phyloP scores from a whole-genome alignment of 1,284 basidiomycete species.

The Mycena sp. region DNA sequence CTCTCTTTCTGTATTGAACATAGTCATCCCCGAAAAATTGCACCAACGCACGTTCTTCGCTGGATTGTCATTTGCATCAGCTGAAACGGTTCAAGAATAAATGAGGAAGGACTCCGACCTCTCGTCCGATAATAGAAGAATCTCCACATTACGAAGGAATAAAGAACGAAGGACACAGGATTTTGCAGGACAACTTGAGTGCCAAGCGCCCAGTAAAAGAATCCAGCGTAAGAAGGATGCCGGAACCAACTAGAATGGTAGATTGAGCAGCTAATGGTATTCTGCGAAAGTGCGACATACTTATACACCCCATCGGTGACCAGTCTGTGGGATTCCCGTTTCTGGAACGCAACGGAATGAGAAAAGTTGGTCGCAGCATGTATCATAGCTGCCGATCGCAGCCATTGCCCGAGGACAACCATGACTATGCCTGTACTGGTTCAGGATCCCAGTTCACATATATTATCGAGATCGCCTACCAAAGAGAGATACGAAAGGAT shows the following conservation, averaged over 20 bases:
- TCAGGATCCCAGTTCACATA: conserved; percentile 6
- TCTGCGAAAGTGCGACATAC: conserved; percentile 38
- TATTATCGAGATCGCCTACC: conserved; percentile 50
- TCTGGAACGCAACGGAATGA: conserved; percentile 83
- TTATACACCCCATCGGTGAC: conserved; percentile 87
- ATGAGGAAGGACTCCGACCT: conserved; percentile 67
- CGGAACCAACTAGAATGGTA: conserved; percentile 66
- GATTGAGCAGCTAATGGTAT: too few species aligned
- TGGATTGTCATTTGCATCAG: too few species aligned
- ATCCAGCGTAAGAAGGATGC: conserved; percentile 97
- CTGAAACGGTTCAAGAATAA: too few species aligned
- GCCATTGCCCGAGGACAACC: conserved; percentile 76
- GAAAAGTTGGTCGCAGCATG: conserved; percentile 95
- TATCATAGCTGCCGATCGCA: conserved; percentile 95
- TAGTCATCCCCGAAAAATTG: conserved; percentile 89
- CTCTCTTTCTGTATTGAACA: conserved; percentile 69
- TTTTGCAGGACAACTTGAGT: conserved; percentile 96
- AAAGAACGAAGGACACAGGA: conserved; percentile 76
- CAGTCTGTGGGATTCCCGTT: conserved; percentile 78
- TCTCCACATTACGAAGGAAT: conserved; percentile 73
- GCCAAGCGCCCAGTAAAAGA: conserved; percentile 97
- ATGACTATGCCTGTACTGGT: conserved; percentile 64
- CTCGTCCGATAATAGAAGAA: conserved; percentile 89
- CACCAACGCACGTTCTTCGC: conserved; percentile 80
- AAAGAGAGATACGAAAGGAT: conserved; percentile 60